Evolutionary conservation across 2,329 filamentous ascomycete genomes (phyloP).

Genomic region (Cytospora piceicola): DNA sequence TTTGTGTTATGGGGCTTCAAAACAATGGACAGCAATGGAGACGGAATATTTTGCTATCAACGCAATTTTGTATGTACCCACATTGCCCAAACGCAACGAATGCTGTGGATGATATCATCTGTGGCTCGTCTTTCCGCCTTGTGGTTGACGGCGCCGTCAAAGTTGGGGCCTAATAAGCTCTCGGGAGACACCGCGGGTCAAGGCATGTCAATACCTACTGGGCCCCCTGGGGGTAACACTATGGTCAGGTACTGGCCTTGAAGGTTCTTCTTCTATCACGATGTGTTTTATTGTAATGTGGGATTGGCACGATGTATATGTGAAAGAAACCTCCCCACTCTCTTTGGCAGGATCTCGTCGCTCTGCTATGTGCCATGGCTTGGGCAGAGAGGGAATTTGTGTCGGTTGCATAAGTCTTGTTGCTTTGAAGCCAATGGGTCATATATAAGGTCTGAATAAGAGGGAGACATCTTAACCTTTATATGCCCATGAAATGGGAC

Average conservation of each 20-base stretch:
- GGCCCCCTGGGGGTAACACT: background rate
- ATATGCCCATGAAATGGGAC: too few species aligned
- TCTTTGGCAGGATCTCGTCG: conserved; percentile 11
- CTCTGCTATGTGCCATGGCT: conserved; percentile 24
- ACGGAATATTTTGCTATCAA: too few species aligned
- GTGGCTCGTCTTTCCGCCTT: conserved; percentile 26
- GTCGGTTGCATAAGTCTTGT: conserved; percentile 18
- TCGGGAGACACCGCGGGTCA: conserved; percentile 26
- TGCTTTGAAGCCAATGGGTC: conserved; percentile 22
- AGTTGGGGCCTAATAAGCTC: conserved; percentile 21
- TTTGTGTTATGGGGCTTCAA: too few species aligned
- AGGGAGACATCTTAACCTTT: conserved; percentile 12
- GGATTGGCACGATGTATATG: background rate
- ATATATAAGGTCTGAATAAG: conserved; percentile 9
- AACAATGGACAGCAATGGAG: too few species aligned
- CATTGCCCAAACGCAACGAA: too few species aligned
- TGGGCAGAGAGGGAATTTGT: conserved; percentile 15
- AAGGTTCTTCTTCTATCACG: background rate
- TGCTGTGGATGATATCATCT: conserved; percentile 21
- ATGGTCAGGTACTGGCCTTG: background rate
- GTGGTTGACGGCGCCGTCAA: conserved; percentile 20
- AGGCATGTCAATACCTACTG: conserved; percentile 27
- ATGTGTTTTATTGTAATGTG: background rate
- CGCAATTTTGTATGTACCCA: too few species aligned
- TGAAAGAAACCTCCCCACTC: conserved; percentile 11